Conservation (phyloP, 208 protist species). For the Porcisia deanei region DNA sequence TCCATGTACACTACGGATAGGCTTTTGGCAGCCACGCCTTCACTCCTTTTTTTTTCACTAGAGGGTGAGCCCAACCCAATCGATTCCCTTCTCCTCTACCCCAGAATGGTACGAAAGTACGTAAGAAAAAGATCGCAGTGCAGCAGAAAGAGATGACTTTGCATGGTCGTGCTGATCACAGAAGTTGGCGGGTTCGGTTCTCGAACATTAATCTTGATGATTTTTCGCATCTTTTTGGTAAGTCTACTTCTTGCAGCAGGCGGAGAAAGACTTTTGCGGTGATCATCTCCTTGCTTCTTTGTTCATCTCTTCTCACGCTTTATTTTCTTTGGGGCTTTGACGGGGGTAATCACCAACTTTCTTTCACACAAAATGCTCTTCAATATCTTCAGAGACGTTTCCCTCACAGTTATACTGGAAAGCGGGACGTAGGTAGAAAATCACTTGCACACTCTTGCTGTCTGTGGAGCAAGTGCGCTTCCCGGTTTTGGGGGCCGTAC, state of each 20-base stretch:
- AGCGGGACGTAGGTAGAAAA: too few relatives aligned
- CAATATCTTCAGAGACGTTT: background rate
- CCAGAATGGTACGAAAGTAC: background rate
- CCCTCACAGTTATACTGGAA: background rate
- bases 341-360: background rate
- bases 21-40: slow-evolving; percentile 1
- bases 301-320: background rate
- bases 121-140: background rate
- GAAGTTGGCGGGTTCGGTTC: background rate
- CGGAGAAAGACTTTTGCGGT: background rate
- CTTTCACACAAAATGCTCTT: background rate
- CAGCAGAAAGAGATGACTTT: background rate
- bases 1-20: slow-evolving; percentile 13
- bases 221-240: background rate
- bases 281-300: background rate
- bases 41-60: slow-evolving; percentile 6
- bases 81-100: background rate
- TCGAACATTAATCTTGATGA: background rate
- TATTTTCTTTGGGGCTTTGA: background rate
- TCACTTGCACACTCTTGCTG: background rate
- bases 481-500: background rate
- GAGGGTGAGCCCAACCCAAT: too few relatives aligned
- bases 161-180: background rate
- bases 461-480: background rate
- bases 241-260: background rate